These are phyloP conservation scores for Xylaria sp. DNA, from an alignment of 2,329 filamentous ascomycete genomes.

Conservation along the genomic window DNA sequence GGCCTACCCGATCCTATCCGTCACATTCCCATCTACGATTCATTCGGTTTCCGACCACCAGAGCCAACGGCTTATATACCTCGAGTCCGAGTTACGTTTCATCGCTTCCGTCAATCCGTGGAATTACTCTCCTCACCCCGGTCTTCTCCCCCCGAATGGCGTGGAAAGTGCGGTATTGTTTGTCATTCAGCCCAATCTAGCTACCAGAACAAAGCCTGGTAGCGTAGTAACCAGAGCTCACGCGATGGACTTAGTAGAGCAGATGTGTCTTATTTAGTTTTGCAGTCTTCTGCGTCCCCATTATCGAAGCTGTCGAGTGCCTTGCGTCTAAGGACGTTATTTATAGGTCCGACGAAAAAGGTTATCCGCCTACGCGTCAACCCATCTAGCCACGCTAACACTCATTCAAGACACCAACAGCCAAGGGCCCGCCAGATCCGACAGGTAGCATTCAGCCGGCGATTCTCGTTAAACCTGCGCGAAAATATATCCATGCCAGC, in stretches of 20 bases:
- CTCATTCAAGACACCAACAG: slow-evolving; percentile 9
- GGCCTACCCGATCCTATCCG: slow-evolving; percentile 3
- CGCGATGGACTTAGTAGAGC: slow-evolving; percentile 5
- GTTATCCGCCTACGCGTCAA: not conserved
- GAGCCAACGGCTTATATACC: not conserved
- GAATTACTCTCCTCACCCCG: not conserved
- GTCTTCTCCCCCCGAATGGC: not conserved
- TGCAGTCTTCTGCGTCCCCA: not conserved
- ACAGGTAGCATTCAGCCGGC: slow-evolving; percentile 11
- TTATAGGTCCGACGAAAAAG: not conserved
- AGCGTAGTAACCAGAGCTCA: not conserved
- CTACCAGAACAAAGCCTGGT: not conserved
- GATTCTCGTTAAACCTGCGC: not conserved
- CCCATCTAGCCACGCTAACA: not conserved
- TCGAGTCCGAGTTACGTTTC: not conserved
- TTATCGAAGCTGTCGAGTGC: not conserved
- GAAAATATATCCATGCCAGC: slow-evolving; percentile 9
- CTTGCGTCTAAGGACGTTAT: not conserved
- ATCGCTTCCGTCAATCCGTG: not conserved
- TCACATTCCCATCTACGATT: slow-evolving; percentile 1
- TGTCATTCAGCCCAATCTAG: slow-evolving; percentile 1
- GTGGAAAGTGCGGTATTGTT: not conserved
- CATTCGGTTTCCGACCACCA: slow-evolving; percentile 5
- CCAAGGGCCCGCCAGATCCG: not conserved
- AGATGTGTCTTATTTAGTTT: slow-evolving; percentile 19